phyloP scores from a whole-genome alignment of 805 yeast species.

The Saccharomycodes ludwigii region DNA sequence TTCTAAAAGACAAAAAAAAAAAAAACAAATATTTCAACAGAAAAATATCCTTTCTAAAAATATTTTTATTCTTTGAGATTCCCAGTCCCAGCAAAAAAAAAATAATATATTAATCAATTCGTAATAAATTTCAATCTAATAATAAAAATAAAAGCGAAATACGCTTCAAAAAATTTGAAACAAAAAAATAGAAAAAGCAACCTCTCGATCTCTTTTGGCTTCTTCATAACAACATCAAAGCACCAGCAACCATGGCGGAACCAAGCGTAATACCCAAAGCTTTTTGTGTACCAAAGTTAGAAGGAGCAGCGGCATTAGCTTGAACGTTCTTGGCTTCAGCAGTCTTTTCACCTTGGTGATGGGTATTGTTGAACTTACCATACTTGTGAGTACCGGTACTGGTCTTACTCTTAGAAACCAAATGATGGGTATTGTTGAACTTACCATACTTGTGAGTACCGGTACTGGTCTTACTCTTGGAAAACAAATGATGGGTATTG shows the following conservation, averaged over 20 bases:
- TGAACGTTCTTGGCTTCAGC: constrained; percentile 17
- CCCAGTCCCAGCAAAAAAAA: too few species aligned
- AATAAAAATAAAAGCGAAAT: constrained; percentile 1
- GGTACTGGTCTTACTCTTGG: constrained; percentile 24
- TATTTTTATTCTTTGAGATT: too few species aligned
- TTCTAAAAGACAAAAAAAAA: too few species aligned
- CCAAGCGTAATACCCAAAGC: constrained; percentile 26
- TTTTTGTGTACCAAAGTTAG: constrained; percentile 13
- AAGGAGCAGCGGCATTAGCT: constrained; percentile 13
- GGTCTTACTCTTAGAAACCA: constrained; percentile 19
- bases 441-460: constrained; percentile 43
- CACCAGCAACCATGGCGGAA: constrained; percentile 39
- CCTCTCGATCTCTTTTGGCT: not conserved
- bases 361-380: constrained; percentile 40
- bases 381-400: constrained; percentile 41
- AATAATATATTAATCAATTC: too few species aligned
- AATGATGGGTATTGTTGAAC: constrained; percentile 31
- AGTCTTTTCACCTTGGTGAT: constrained; percentile 11
- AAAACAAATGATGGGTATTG: constrained; percentile 28
- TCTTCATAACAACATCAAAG: constrained; percentile 31
- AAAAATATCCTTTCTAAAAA: too few species aligned
- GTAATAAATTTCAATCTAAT: too few species aligned
- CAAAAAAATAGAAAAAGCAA: constrained; percentile 2
- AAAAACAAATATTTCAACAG: too few species aligned
- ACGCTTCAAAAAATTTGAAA: constrained; percentile 1